Evolutionary conservation across 805 yeast species (phyloP).

Genomic region (Ogataea zsoltii): DNA sequence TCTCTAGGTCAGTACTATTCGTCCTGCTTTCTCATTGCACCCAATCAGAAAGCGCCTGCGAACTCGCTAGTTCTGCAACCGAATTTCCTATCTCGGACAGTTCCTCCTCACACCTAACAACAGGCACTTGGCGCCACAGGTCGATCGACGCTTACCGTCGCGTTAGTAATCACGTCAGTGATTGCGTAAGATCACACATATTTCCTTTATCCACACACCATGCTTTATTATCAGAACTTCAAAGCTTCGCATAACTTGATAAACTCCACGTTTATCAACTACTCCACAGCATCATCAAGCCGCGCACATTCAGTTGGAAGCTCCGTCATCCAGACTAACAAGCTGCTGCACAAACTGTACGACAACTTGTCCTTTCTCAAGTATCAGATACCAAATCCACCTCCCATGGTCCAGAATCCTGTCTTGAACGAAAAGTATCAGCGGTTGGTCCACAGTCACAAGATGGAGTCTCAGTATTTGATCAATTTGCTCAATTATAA

Average conservation of each 20-base stretch:
- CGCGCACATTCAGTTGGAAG: slow-evolving; percentile 11
- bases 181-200: not conserved
- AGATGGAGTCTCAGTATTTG: slow-evolving; percentile 37
- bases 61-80: not conserved
- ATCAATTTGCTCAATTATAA: slow-evolving; percentile 36
- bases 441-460: slow-evolving; percentile 23
- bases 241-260: slow-evolving; percentile 21
- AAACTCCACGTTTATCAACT: slow-evolving; percentile 21
- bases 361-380: slow-evolving; percentile 20
- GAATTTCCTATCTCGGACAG: not conserved
- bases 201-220: not conserved
- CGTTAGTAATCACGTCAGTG: not conserved
- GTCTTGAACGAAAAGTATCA: slow-evolving; percentile 10
- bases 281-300: slow-evolving; percentile 16
- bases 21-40: not conserved
- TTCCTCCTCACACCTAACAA: not conserved
- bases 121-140: not conserved
- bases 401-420: slow-evolving; percentile 13
- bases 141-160: slow-evolving; percentile 13
- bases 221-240: slow-evolving; percentile 24
- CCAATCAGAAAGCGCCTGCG: slow-evolving; percentile 1
- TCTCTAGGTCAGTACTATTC: not conserved
- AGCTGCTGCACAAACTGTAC: slow-evolving; percentile 16
- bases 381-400: slow-evolving; percentile 27
- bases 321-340: slow-evolving; percentile 15